These are phyloP conservation scores for Pseudoscleropodium purum DNA, from an alignment of 225 moss, liverwort and hornwort species.

Conservation along the genomic window DNA sequence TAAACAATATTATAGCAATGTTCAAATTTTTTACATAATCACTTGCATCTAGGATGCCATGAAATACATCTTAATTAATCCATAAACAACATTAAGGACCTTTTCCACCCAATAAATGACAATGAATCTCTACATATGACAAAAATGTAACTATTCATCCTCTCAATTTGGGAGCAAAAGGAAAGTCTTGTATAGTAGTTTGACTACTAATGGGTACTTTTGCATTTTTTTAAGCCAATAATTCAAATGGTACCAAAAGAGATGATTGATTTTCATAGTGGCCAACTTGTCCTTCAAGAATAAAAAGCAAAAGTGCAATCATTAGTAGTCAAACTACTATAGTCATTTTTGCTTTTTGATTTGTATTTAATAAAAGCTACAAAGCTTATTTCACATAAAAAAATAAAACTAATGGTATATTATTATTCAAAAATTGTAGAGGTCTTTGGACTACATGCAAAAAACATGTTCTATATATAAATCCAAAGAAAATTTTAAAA, in stretches of 20 bases:
- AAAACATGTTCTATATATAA: background rate
- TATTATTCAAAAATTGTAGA: background rate
- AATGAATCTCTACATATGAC: no score
- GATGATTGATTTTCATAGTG: no score
- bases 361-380: fast-evolving
- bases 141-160: no score
- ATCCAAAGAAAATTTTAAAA: fast-evolving
- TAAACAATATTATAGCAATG: background rate
- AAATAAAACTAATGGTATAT: background rate
- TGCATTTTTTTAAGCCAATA: no score
- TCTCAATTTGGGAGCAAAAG: no score
- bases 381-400: background rate
- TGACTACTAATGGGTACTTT: no score
- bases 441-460: background rate
- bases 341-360: background rate
- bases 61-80: background rate
- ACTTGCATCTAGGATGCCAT: fast-evolving
- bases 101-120: no score
- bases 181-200: no score
- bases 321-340: no score
- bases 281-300: no score
- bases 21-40: background rate
- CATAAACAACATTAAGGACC: no score
- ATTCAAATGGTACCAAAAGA: no score
- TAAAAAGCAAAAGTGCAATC: background rate